phyloP scores from a whole-genome alignment of 108 stramenopile species.

The Bacterosira constricta region DNA sequence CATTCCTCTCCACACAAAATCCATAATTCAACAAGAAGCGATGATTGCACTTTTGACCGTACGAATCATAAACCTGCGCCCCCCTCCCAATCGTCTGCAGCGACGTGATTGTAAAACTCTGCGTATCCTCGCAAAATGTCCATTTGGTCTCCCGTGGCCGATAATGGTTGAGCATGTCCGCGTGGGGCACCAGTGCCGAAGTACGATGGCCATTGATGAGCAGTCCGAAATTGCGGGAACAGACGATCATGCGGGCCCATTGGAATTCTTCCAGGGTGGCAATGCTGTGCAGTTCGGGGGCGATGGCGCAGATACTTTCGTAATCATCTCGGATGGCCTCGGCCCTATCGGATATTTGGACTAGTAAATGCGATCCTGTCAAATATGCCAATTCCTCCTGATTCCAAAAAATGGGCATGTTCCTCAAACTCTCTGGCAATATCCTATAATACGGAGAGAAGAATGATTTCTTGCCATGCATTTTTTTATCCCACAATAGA shows the following conservation, averaged over 20 bases:
- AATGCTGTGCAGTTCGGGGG: slow-evolving; percentile 72
- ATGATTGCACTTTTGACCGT: slow-evolving; percentile 99
- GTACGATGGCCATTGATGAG: slow-evolving; percentile 94
- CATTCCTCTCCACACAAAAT: slow-evolving; percentile 98
- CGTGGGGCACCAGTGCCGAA: slow-evolving; percentile 97
- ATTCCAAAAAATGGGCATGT: slow-evolving; percentile 99
- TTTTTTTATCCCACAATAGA: slow-evolving; percentile 90
- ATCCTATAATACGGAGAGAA: slow-evolving; percentile 98
- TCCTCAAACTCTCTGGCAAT: slow-evolving; percentile 83
- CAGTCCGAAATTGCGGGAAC: slow-evolving; percentile 97
- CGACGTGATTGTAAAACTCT: slow-evolving; percentile 98
- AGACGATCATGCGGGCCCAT: slow-evolving; percentile 99
- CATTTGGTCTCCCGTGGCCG: slow-evolving; percentile 99
- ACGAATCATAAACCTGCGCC: slow-evolving; percentile 97
- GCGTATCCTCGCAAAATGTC: slow-evolving; percentile 96
- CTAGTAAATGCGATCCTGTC: slow-evolving; percentile 84
- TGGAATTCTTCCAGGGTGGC: slow-evolving; percentile 94
- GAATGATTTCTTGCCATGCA: slow-evolving; percentile 83
- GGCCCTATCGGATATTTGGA: slow-evolving; percentile 82
- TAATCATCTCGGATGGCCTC: slow-evolving; percentile 95
- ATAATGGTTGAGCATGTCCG: slow-evolving; percentile 99
- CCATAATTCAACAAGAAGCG: slow-evolving; percentile 99
- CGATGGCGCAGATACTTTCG: slow-evolving; percentile 82
- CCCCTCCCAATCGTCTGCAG: slow-evolving; percentile 78
- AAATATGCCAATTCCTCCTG: slow-evolving; percentile 82